phyloP scores from a whole-genome alignment of 2,329 filamentous ascomycete species.

The Grosmannia penicillata region DNA sequence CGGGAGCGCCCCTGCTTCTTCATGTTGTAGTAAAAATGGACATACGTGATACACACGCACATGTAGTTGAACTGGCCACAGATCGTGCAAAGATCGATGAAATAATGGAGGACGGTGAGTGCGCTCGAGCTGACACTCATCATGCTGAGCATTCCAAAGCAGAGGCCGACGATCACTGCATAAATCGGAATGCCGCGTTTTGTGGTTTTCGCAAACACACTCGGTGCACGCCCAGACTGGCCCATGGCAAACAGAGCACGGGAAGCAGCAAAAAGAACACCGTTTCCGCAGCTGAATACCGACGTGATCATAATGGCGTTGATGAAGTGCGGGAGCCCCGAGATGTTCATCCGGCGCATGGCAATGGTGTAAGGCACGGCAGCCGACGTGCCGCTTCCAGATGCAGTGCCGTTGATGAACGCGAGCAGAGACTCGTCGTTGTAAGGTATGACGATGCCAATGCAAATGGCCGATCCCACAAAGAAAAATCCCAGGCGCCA shows the following conservation, averaged over 20 bases:
- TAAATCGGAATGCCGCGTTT: slow-evolving; percentile 47
- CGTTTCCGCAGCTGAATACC: slow-evolving; percentile 46
- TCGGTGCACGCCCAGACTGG: slow-evolving; percentile 36
- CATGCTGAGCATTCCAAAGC: slow-evolving; percentile 49
- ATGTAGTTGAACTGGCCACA: slow-evolving; percentile 43
- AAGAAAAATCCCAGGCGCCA: slow-evolving; percentile 53
- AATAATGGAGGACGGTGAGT: slow-evolving; percentile 42
- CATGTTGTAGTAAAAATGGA: slow-evolving; percentile 42
- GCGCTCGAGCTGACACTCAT: slow-evolving; percentile 40
- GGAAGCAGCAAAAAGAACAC: slow-evolving; percentile 45
- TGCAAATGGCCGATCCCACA: slow-evolving; percentile 47
- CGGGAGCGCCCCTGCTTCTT: slow-evolving; percentile 37
- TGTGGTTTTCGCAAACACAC: slow-evolving; percentile 26
- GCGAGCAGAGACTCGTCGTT: slow-evolving; percentile 38
- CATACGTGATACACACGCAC: slow-evolving; percentile 41
- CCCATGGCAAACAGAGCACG: slow-evolving; percentile 45
- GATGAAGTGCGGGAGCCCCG: slow-evolving; percentile 40
- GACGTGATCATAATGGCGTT: slow-evolving; percentile 45
- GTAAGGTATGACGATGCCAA: slow-evolving; percentile 47
- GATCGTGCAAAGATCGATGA: slow-evolving; percentile 45
- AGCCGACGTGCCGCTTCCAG: slow-evolving; percentile 35
- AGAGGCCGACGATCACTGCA: slow-evolving; percentile 40
- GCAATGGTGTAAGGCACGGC: slow-evolving; percentile 40
- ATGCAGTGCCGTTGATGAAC: slow-evolving; percentile 21
- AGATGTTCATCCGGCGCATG: slow-evolving; percentile 39